These are phyloP conservation scores for Pyrenochaeta sp. DNA, from an alignment of 2,329 filamentous ascomycete genomes.

Conservation along the genomic window DNA sequence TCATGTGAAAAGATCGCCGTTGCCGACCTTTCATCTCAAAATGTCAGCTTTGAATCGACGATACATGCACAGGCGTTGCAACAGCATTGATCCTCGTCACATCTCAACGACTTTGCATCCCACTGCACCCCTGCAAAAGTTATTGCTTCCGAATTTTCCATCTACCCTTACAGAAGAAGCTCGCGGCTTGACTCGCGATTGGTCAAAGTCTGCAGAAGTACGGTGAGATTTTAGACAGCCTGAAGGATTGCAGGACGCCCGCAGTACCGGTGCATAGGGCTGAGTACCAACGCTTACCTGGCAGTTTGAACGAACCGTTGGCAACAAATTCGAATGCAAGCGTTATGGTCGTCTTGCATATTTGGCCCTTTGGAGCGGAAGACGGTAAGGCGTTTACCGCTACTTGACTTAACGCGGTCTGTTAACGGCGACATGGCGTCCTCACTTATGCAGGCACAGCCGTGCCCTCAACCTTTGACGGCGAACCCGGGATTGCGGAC, in stretches of 20 bases:
- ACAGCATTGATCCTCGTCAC: not conserved
- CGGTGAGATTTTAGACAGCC: constrained; percentile 36
- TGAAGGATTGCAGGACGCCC: constrained; percentile 18
- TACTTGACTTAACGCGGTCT: constrained; percentile 15
- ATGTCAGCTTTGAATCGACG: not conserved
- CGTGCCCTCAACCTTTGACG: not conserved
- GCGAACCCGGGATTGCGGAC: constrained; percentile 15
- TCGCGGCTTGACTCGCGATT: constrained; percentile 13
- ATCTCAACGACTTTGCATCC: not conserved
- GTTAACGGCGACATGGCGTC: constrained; percentile 4
- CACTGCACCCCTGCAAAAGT: not conserved
- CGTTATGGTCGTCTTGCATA: constrained; percentile 1
- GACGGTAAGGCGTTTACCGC: constrained; percentile 24
- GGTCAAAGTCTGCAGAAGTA: constrained; percentile 21
- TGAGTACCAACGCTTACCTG: constrained; percentile 30
- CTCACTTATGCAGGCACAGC: constrained; percentile 15
- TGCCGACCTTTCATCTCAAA: not conserved
- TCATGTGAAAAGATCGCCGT: not conserved
- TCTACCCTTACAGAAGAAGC: not conserved
- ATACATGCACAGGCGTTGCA: not conserved
- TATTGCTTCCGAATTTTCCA: not conserved
- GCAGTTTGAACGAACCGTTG: not conserved
- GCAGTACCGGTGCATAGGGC: constrained; percentile 32
- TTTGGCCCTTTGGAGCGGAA: constrained; percentile 2
- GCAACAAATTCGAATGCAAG: not conserved